Evolutionary conservation across 768 basidiomycete genomes (phyloP).

Genomic region (Mycena olivaceomarginata): DNA sequence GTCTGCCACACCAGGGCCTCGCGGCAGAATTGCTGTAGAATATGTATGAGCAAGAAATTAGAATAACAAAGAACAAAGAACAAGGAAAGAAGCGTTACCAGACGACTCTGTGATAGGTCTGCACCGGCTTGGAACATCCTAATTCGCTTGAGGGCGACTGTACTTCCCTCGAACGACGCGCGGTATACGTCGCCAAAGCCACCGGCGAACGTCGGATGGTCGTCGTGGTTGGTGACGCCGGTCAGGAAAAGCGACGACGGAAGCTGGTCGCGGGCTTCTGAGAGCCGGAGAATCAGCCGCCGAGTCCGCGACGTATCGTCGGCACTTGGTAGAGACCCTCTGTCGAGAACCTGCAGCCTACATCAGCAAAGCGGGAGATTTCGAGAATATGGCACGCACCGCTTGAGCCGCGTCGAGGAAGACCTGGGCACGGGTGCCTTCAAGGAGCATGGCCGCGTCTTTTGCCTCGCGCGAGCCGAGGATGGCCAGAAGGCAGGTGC

Average conservation of each 20-base stretch:
- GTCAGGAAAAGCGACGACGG: conserved; percentile 43
- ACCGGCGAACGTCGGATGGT: conserved; percentile 36
- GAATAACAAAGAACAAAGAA: background rate
- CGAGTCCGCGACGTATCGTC: background rate
- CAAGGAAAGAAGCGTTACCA: background rate
- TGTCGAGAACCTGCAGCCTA: conserved; percentile 6
- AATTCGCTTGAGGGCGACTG: conserved; percentile 17
- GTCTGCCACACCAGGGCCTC: background rate
- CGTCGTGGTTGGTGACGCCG: conserved; percentile 23
- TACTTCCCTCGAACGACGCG: conserved; percentile 17
- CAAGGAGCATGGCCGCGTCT: background rate
- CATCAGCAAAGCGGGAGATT: background rate
- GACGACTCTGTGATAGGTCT: background rate
- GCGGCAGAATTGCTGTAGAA: background rate
- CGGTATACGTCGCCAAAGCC: conserved; percentile 47
- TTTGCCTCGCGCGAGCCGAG: background rate
- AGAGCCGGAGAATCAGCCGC: conserved; percentile 36
- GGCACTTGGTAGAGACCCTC: conserved; percentile 1
- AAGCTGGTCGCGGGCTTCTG: conserved; percentile 34
- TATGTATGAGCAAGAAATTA: background rate
- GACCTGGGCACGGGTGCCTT: background rate
- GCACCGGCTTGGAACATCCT: background rate
- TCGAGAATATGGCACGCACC: conserved; percentile 3
- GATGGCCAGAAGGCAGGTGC: background rate
- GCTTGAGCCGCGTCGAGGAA: conserved; percentile 13